Evolutionary conservation across 2,329 filamentous ascomycete genomes (phyloP).

Genomic region (Catunica adiposa): DNA sequence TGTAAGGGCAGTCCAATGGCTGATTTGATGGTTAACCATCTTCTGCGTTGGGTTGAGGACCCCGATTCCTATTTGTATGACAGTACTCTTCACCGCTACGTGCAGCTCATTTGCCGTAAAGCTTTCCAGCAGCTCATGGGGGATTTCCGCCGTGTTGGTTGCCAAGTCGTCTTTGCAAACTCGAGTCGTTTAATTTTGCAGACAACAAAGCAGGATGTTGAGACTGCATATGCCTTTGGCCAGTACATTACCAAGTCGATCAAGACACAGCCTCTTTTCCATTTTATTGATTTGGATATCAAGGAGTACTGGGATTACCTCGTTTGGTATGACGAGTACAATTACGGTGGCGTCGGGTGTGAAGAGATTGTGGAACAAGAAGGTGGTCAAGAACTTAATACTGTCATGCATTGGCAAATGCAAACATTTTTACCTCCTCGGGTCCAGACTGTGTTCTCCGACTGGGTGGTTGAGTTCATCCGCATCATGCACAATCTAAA

Average conservation of each 20-base stretch:
- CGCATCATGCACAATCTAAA: slow-evolving; percentile 85
- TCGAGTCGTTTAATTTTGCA: slow-evolving; percentile 79
- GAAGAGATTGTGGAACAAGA: slow-evolving; percentile 56
- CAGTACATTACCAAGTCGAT: slow-evolving; percentile 98
- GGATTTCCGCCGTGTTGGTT: slow-evolving; percentile 88
- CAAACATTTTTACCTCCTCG: slow-evolving; percentile 68
- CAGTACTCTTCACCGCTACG: slow-evolving; percentile 83
- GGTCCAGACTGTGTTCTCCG: slow-evolving; percentile 70
- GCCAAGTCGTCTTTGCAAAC: slow-evolving; percentile 88
- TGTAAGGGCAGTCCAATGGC: slow-evolving; percentile 85
- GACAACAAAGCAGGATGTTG: slow-evolving; percentile 90
- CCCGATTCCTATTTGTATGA: slow-evolving; percentile 92
- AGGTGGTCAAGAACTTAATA: slow-evolving; percentile 62
- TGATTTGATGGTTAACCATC: slow-evolving; percentile 90
- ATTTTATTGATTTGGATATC: slow-evolving; percentile 92
- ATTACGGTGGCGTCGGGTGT: slow-evolving; percentile 91
- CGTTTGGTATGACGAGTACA: slow-evolving; percentile 97
- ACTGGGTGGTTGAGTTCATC: slow-evolving; percentile 91
- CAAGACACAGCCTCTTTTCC: slow-evolving; percentile 84
- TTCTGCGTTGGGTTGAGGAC: slow-evolving; percentile 93
- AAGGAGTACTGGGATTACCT: slow-evolving; percentile 99
- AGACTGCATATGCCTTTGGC: slow-evolving; percentile 90
- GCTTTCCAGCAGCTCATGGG: slow-evolving; percentile 94
- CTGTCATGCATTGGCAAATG: slow-evolving; percentile 97
- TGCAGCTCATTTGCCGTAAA: slow-evolving; percentile 97